phyloP scores from a whole-genome alignment of 768 basidiomycete genomes.

The Termitomyces bulborhizus region DNA sequence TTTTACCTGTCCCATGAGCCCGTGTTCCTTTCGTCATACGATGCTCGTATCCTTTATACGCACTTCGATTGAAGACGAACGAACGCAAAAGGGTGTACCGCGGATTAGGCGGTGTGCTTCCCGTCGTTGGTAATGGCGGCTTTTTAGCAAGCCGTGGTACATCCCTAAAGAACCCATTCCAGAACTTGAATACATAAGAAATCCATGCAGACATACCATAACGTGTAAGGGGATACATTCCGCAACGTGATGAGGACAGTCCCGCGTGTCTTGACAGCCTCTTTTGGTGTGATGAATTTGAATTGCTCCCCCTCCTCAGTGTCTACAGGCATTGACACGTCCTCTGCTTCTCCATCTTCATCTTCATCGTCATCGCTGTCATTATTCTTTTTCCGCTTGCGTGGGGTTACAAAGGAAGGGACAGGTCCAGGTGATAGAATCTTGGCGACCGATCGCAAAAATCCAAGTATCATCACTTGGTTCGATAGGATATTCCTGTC shows the following conservation, averaged over 20 bases:
- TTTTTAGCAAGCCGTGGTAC: constrained; percentile 69
- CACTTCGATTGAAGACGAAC: constrained; percentile 63
- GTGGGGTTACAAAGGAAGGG: constrained; percentile 33
- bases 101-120: constrained; percentile 51
- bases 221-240: constrained; percentile 81
- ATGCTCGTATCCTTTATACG: constrained; percentile 87
- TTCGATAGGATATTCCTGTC: constrained; percentile 90
- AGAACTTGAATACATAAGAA: neutral
- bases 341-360: constrained; percentile 32
- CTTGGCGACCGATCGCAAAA: constrained; percentile 66
- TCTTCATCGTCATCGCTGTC: constrained; percentile 48
- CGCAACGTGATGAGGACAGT: constrained; percentile 83
- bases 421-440: constrained; percentile 53
- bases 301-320: constrained; percentile 23
- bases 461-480: constrained; percentile 76
- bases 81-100: constrained; percentile 68
- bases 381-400: constrained; percentile 39
- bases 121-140: constrained; percentile 48
- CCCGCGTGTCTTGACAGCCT: constrained; percentile 39
- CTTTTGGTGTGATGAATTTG: constrained; percentile 11
- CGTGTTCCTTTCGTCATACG: constrained; percentile 90
- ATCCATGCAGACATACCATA: constrained; percentile 51
- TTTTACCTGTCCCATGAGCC: constrained; percentile 57
- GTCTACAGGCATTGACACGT: constrained; percentile 17
- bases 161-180: constrained; percentile 43